phyloP scores from a whole-genome alignment of 305 asterid species.

The Fraxinus floribunda region DNA sequence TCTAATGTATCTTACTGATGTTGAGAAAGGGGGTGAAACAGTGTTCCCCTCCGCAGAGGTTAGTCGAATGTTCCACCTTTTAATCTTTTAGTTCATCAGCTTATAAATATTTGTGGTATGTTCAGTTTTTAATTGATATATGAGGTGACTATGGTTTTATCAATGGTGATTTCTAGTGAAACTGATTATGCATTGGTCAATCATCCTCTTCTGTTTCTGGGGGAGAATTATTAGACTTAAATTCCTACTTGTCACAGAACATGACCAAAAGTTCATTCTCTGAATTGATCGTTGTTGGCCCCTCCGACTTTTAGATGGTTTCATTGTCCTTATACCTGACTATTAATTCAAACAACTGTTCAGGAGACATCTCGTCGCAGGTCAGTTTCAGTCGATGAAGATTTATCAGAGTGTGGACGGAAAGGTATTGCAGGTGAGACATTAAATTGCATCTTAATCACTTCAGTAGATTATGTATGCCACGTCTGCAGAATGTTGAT shows the following conservation, averaged over 20 bases:
- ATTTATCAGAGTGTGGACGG: slow-evolving; percentile 80
- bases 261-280: neutral
- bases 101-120: neutral
- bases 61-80: slow-evolving; percentile 31
- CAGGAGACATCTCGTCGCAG: slow-evolving; percentile 73
- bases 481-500: slow-evolving; percentile 7
- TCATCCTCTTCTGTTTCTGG: neutral
- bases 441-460: slow-evolving; percentile 6
- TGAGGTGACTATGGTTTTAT: neutral
- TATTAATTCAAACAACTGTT: slow-evolving; percentile 20
- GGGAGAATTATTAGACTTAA: neutral
- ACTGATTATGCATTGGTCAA: neutral
- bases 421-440: slow-evolving; percentile 86
- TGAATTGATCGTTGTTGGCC: neutral
- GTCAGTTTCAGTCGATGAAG: slow-evolving; percentile 55
- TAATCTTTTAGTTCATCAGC: slow-evolving; percentile 9
- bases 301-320: neutral
- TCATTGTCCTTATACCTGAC: slow-evolving; percentile 1
- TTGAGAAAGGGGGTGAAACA: slow-evolving; percentile 94
- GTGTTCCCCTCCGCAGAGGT: slow-evolving; percentile 96
- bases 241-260: neutral
- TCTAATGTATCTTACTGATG: slow-evolving; percentile 88
- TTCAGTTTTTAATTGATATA: neutral
- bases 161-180: neutral
- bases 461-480: slow-evolving; percentile 1